Conservation (phyloP, 1,139 yeast species). For the Nadsonia starkeyi-henricii region DNA sequence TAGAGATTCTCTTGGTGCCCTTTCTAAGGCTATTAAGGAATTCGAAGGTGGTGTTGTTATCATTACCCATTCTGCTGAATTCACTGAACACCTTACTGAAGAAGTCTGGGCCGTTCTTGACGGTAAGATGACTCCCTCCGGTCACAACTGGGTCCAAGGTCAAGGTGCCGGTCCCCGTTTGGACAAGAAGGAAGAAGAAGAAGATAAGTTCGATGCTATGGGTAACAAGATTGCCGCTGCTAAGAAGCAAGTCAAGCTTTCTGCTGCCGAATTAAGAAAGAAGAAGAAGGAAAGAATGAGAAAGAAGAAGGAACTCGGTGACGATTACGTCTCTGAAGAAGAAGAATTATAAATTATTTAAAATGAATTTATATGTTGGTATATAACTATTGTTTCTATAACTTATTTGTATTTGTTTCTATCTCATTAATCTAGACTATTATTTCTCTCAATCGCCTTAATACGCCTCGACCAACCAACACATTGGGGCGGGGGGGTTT, state of each 20-base stretch:
- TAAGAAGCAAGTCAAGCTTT: slow-evolving; percentile 94
- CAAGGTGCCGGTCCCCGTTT: slow-evolving; percentile 99
- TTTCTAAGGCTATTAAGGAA: slow-evolving; percentile 95
- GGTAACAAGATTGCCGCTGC: slow-evolving; percentile 97
- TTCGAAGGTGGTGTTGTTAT: slow-evolving; percentile 99
- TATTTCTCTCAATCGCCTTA: slow-evolving; percentile 13
- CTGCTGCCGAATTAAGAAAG: slow-evolving; percentile 99
- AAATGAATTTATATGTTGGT: no score
- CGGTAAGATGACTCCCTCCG: slow-evolving; percentile 98
- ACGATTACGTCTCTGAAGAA: slow-evolving; percentile 94
- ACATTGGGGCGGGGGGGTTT: no score
- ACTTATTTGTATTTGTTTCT: no score
- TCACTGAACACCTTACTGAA: slow-evolving; percentile 97
- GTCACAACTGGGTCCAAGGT: slow-evolving; percentile 99
- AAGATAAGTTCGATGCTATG: slow-evolving; percentile 98
- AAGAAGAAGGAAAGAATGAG: slow-evolving; percentile 99
- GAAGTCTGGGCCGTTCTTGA: slow-evolving; percentile 99
- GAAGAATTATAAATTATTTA: slow-evolving; percentile 40
- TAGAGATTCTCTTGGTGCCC: slow-evolving; percentile 98
- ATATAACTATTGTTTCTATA: no score
- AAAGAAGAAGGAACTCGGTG: slow-evolving; percentile 99
- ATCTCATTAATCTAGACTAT: no score
- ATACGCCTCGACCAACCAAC: no score
- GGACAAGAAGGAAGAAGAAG: slow-evolving; percentile 87
- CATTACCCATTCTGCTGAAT: slow-evolving; percentile 99